Percentiles rank a stretch among this genome's conserved stretches.
phyloP scores from a whole-genome alignment of 495 filamentous ascomycete species.

The Daldinia childiae region DNA sequence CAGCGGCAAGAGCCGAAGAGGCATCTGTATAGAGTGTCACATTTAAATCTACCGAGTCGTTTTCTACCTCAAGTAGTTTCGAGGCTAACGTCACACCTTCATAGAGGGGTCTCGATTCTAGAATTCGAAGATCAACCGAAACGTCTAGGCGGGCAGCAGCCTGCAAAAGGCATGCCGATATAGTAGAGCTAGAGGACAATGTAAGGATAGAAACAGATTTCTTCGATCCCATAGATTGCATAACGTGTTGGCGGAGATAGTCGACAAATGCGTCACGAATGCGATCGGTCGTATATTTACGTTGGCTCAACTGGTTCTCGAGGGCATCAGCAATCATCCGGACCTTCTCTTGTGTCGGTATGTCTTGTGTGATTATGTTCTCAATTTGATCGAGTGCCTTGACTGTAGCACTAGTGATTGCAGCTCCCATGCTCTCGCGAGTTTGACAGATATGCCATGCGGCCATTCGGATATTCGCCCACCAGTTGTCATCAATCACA shows the following conservation, averaged over 20 bases:
- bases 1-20: slow-evolving; percentile 62
- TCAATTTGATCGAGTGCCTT: slow-evolving; percentile 52
- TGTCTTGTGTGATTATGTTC: slow-evolving; percentile 35
- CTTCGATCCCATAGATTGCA: slow-evolving; percentile 19
- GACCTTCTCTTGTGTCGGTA: slow-evolving; percentile 46
- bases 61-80: slow-evolving; percentile 52
- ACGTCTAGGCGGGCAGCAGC: slow-evolving; percentile 31
- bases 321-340: slow-evolving; percentile 44
- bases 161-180: slow-evolving; percentile 49
- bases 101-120: slow-evolving; percentile 72
- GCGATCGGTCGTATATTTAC: slow-evolving; percentile 38
- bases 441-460: slow-evolving; percentile 73
- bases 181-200: slow-evolving; percentile 69
- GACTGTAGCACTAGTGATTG: slow-evolving; percentile 63
- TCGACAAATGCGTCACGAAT: slow-evolving; percentile 49
- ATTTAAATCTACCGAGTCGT: slow-evolving; percentile 39
- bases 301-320: slow-evolving; percentile 32
- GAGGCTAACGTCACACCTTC: slow-evolving; percentile 69
- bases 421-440: slow-evolving; percentile 70
- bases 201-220: slow-evolving; percentile 62
- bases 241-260: slow-evolving; percentile 35
- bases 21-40: slow-evolving; percentile 69
- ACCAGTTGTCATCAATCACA: slow-evolving; percentile 56
- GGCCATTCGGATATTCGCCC: slow-evolving; percentile 62
- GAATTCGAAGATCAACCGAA: slow-evolving; percentile 63